Evolutionary conservation across 306 rosid genomes (phyloP), one percentile per base, ranked within the genome.

Genomic region (Vachellia pachyceras): DNA sequence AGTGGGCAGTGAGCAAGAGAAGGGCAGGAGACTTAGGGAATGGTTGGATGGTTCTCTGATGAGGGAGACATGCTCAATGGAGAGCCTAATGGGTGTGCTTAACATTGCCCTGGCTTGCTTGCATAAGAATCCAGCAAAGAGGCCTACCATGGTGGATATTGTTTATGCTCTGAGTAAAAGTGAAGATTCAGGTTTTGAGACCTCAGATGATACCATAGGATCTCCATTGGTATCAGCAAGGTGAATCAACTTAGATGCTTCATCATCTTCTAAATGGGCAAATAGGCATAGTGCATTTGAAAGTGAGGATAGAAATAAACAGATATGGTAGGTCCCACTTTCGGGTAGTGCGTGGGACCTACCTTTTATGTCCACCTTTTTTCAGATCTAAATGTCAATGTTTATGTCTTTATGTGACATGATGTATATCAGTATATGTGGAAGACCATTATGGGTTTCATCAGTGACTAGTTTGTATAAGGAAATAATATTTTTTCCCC

Each of bases 91-190:
- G 87, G 84, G 87, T 41, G 88, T 87, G 35, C 79, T 89, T 57
- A 73, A 4, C n/a, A 72, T 93, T 75, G 98, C 94, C 29, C 72
- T 90, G 77, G 93, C 94, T 88, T 95, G 99, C 69, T 10, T 90
- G 88, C 80, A 89, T 63, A 92, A 20, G 72, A 92, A 95, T 25
- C 96, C 94, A 11, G 40, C 92, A 10, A 95, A 87, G 87, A 83
- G 99, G 85, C 98, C 97, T 0, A 82, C 89, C 42, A 95, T 93
- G 92, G 90, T 95, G 69, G 99, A 93, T 45, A 87, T 87, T 82
- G 96, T 90, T 3, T 95, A 95, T 78, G 89, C 94, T 8, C 71
- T 95, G 29, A 75, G 89, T 73, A 95, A 87, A 86, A 91, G 91
- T 63, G 99, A 91, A 60, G 98, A 90, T 3, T 20, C 63, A 20